A percentile compares a stretch with the other conserved stretches of the same genome.
Evolutionary conservation across 352 stramenopile species (phyloP).

Genomic region (Globisporangium spiculum): DNA sequence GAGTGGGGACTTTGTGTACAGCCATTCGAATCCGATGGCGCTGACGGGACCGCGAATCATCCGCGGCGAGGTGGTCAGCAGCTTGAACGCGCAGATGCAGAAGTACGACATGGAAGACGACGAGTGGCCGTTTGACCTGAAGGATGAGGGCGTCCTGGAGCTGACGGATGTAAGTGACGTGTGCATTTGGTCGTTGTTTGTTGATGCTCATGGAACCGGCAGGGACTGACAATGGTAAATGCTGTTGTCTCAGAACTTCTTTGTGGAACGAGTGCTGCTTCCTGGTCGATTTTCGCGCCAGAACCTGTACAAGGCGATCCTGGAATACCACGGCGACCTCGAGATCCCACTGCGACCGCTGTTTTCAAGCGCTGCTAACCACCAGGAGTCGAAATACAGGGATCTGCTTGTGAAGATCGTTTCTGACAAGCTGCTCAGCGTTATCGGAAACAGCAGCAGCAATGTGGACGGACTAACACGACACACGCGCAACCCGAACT

Average conservation of each 20-base stretch:
- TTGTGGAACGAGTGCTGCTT: conserved; percentile 49
- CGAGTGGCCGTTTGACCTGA: conserved; percentile 53
- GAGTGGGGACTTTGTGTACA: conserved; percentile 54
- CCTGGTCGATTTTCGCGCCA: conserved; percentile 65
- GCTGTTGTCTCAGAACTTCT: conserved; percentile 40
- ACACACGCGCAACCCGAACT: conserved; percentile 22
- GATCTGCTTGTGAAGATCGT: conserved; percentile 57
- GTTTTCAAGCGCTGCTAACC: conserved; percentile 28
- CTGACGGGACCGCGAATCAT: conserved; percentile 58
- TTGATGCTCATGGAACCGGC: not conserved
- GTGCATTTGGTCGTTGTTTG: not conserved
- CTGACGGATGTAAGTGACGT: conserved; percentile 42
- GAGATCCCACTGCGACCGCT: conserved; percentile 28
- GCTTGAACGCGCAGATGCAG: conserved; percentile 62
- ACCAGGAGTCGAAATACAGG: conserved; percentile 63
- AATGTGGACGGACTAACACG: conserved; percentile 17
- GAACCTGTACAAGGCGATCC: conserved; percentile 58
- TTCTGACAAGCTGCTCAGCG: conserved; percentile 32
- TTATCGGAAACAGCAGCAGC: conserved; percentile 19
- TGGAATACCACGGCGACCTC: conserved; percentile 37
- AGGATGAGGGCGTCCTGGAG: conserved; percentile 32
- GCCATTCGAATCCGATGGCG: conserved; percentile 68
- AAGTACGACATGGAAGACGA: conserved; percentile 56
- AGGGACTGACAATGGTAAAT: not conserved
- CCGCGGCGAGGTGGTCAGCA: conserved; percentile 46